A percentile compares a stretch with the other conserved stretches of the same genome.
Evolutionary conservation across 352 stramenopile species (phyloP).

Genomic region (Detonula confervacea): DNA sequence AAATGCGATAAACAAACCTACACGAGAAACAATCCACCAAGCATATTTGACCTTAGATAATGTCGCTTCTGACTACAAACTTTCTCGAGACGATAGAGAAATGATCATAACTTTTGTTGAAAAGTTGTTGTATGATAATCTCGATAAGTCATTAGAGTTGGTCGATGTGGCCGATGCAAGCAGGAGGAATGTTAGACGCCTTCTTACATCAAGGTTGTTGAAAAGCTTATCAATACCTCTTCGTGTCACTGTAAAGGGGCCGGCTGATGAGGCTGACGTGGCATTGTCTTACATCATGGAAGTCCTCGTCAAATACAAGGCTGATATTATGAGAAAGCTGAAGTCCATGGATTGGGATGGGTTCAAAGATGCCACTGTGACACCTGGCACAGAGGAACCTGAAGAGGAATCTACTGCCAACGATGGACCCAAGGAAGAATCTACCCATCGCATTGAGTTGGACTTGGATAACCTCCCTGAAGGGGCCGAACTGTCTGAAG

Average conservation of each 20-base stretch:
- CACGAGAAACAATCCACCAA: not conserved
- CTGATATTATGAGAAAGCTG: not conserved
- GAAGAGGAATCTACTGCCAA: not conserved
- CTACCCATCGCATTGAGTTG: not conserved
- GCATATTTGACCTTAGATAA: not conserved
- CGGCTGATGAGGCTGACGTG: not conserved
- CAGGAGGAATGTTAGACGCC: not conserved
- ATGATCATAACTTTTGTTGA: not conserved
- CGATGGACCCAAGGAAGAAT: not conserved
- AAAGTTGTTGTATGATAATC: not conserved
- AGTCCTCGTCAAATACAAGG: not conserved
- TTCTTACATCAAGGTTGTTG: not conserved
- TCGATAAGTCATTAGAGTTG: constrained; percentile 3
- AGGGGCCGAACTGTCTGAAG: not conserved
- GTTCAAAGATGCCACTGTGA: constrained; percentile 16
- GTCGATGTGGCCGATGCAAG: not conserved
- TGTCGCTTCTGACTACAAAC: not conserved
- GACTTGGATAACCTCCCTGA: not conserved
- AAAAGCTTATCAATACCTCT: not conserved
- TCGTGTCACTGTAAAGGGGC: constrained; percentile 8
- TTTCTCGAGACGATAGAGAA: not conserved
- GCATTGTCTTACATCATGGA: constrained; percentile 17
- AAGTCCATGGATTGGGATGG: constrained; percentile 20
- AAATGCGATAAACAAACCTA: not conserved
- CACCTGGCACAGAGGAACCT: not conserved